These are phyloP conservation scores for Chlorencoelia australis DNA, from an alignment of 2,329 filamentous ascomycete species.

Conservation along the genomic window DNA sequence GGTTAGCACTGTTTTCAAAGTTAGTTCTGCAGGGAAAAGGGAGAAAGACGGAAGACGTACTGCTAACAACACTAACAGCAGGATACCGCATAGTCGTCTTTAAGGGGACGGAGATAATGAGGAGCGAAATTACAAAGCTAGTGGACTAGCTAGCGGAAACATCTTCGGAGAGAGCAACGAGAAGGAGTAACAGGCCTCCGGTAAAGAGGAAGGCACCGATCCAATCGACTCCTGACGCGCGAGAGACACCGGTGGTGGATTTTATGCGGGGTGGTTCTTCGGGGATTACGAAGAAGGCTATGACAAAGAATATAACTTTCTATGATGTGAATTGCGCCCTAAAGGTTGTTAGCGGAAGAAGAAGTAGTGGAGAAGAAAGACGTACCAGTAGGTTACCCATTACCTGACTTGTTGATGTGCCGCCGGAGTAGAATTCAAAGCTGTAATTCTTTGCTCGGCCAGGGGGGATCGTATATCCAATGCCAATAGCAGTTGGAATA, in stretches of 20 bases:
- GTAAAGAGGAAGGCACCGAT: constrained; percentile 55
- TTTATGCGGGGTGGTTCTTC: constrained; percentile 31
- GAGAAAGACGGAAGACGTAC: constrained; percentile 9
- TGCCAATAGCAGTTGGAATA: constrained; percentile 61
- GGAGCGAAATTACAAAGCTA: constrained; percentile 48
- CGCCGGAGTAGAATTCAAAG: constrained; percentile 54
- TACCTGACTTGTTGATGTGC: constrained; percentile 53
- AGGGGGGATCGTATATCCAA: constrained; percentile 56
- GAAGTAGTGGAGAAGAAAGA: background rate
- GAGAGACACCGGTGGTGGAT: constrained; percentile 3
- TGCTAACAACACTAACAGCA: constrained; percentile 51
- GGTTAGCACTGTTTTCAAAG: constrained; percentile 10
- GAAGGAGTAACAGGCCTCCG: constrained; percentile 47
- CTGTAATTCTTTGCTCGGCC: constrained; percentile 63
- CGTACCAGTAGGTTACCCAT: constrained; percentile 42
- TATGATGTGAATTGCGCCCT: constrained; percentile 50
- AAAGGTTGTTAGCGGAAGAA: constrained; percentile 27
- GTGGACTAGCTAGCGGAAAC: constrained; percentile 59
- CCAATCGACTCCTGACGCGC: constrained; percentile 49
- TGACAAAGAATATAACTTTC: constrained; percentile 59
- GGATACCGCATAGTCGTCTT: constrained; percentile 61
- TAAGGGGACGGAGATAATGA: constrained; percentile 45
- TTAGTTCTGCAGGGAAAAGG: background rate
- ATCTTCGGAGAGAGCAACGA: constrained; percentile 59
- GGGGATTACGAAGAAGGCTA: constrained; percentile 54